Evolutionary conservation across 805 yeast genomes (phyloP).

Genomic region (Myxozyma neotropica): DNA sequence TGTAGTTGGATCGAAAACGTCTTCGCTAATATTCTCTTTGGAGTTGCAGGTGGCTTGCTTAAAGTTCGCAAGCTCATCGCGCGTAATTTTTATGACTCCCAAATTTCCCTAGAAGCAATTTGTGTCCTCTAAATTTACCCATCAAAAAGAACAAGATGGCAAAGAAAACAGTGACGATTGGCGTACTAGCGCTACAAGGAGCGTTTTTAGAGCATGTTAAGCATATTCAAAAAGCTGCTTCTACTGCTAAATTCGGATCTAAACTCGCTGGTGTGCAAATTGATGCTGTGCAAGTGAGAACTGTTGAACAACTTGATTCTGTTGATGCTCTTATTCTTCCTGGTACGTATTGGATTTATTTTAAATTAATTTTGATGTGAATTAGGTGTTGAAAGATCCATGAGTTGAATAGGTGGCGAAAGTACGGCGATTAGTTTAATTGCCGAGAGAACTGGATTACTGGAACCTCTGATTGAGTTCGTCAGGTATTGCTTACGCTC

Average conservation of each 20-base stretch:
- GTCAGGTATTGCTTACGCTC: conserved; percentile 43
- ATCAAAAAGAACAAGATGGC: conserved; percentile 1
- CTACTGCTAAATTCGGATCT: conserved; percentile 30
- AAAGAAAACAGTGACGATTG: conserved; percentile 45
- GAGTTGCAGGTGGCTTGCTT: background rate
- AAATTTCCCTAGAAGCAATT: too few relatives aligned
- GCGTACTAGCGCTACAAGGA: conserved; percentile 79
- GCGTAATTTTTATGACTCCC: background rate
- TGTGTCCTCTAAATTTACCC: too few relatives aligned
- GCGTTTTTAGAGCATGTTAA: conserved; percentile 71
- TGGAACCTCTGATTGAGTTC: conserved; percentile 56
- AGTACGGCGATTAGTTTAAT: conserved; percentile 69
- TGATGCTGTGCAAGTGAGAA: conserved; percentile 53
- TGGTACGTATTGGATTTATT: conserved; percentile 43
- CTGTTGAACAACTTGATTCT: conserved; percentile 50
- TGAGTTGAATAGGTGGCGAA: conserved; percentile 53
- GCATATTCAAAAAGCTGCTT: conserved; percentile 49
- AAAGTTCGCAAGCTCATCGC: conserved; percentile 1
- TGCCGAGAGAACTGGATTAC: conserved; percentile 63
- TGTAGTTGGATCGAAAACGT: too few relatives aligned
- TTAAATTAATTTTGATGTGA: background rate
- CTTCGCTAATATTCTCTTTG: background rate
- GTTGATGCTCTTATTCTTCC: conserved; percentile 70
- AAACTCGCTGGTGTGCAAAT: conserved; percentile 34
- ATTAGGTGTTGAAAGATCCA: too few relatives aligned